Evolutionary conservation across 257 asterid species (phyloP).

Genomic region (Plantago ovata): DNA sequence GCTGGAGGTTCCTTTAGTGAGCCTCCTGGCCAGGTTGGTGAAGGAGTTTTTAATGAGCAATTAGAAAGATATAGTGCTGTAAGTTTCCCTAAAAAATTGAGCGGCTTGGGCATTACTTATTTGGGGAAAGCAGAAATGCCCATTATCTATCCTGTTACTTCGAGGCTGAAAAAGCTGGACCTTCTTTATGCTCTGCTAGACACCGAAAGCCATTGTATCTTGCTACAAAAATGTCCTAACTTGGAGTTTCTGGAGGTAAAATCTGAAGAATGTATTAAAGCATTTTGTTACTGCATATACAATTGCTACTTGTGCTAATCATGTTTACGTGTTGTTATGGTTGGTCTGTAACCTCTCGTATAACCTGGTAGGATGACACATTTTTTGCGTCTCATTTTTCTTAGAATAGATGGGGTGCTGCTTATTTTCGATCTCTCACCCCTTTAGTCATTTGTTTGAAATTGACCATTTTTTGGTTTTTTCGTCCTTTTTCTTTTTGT

Average conservation of each 20-base stretch:
- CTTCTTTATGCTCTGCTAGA: slow-evolving; percentile 49
- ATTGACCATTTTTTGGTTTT: too few relatives aligned
- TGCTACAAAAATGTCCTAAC: slow-evolving; percentile 46
- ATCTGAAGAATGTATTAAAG: not conserved
- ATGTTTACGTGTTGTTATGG: slow-evolving; percentile 6
- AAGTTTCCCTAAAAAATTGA: slow-evolving; percentile 34
- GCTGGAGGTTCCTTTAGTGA: slow-evolving; percentile 47
- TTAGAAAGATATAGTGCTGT: slow-evolving; percentile 27
- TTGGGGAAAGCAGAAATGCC: slow-evolving; percentile 48
- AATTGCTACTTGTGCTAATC: slow-evolving; percentile 1
- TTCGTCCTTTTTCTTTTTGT: too few relatives aligned
- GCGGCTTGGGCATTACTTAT: slow-evolving; percentile 46
- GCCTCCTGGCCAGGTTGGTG: slow-evolving; percentile 31
- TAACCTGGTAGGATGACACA: too few relatives aligned
- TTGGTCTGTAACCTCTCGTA: not conserved
- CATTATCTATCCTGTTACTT: slow-evolving; percentile 44
- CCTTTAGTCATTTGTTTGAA: too few relatives aligned
- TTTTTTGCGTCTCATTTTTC: too few relatives aligned
- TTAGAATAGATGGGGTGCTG: too few relatives aligned
- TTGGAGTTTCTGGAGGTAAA: slow-evolving; percentile 57
- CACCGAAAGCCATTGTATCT: slow-evolving; percentile 50
- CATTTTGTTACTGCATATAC: slow-evolving; percentile 1
- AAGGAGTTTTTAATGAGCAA: slow-evolving; percentile 28
- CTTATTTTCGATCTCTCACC: too few relatives aligned
- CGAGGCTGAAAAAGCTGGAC: slow-evolving; percentile 43